Base-by-base conservation (phyloP, 306 rosid genomes). In the Ormosia semicastrata region DNA sequence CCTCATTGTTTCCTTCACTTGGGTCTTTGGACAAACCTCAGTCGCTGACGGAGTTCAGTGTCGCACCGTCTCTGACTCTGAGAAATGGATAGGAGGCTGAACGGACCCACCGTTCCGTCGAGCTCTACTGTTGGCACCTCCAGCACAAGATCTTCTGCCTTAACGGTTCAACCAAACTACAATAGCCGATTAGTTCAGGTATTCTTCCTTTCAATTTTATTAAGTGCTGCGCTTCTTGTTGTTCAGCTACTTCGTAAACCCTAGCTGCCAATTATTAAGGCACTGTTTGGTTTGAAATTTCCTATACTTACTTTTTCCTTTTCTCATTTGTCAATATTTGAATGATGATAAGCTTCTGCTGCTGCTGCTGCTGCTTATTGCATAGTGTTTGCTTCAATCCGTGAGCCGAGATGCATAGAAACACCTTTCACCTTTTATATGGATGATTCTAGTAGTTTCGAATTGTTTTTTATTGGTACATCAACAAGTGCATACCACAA, bases 181-280 rank as follows among this genome's bases (percentile, higher is more conserved):
- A 86, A 84, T 75, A 91, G 87, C 72, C 91, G 70, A 72, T 87
- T 85, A 66, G 99, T 92, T 83, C 96, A 92, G 97, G 98, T 93
- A 54, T 74, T 56, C 47, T 8, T 53, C 30, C n/a, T 57, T 47
- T 64, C 53, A 59, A 67, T 39, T 79, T 70, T 30, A 58, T 65
- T 15, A 54, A 63, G 11, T 46, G 18, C 79, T 15, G 39, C 59
- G 12, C 37, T 66, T 37, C 12, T 66, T 73, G 17, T 65, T 80
- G 2, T 15, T 58, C 7, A 56, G 81, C 77, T 80, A 18, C 86
- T 73, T 63, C 71, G 44, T 57, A 75, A 87, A 86, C 96, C 92
- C 92, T 88, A 86, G 86, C 80, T 82, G 18, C 63, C 15, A 37
- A 30, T 54, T 41, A 40, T 53, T 10, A 39, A 66, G 71, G 47